These are phyloP conservation scores for Dendrobium nobile DNA, from an alignment of 106 monocot species.

Conservation along the genomic window DNA sequence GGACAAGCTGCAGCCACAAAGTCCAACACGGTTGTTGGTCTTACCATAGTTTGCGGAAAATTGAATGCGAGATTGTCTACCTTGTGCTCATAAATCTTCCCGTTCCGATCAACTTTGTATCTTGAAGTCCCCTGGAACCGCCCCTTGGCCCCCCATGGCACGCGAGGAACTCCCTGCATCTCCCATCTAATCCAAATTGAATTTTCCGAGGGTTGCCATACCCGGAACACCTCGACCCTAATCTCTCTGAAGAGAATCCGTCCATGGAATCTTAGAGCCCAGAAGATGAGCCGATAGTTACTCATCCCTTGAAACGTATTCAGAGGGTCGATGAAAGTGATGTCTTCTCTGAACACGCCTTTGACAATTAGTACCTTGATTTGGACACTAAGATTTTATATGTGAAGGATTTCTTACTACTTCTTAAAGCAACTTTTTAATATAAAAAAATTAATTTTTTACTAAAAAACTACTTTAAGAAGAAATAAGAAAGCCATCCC, in stretches of 20 bases:
- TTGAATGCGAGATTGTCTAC: constrained; percentile 79
- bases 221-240: constrained; percentile 42
- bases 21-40: constrained; percentile 40
- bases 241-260: constrained; percentile 76
- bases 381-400: too few species aligned
- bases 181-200: constrained; percentile 74
- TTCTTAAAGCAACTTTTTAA: too few species aligned
- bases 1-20: constrained; percentile 42
- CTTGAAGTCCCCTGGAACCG: constrained; percentile 77
- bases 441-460: too few species aligned
- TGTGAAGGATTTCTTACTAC: too few species aligned
- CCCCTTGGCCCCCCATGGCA: constrained; percentile 82
- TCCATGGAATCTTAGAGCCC: constrained; percentile 82
- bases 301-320: constrained; percentile 79
- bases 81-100: constrained; percentile 93
- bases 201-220: constrained; percentile 89
- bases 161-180: constrained; percentile 64
- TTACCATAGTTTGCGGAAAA: constrained; percentile 39
- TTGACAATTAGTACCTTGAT: too few species aligned
- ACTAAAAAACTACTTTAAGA: too few species aligned
- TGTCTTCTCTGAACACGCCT: constrained; percentile 48
- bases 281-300: constrained; percentile 77
- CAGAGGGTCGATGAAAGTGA: constrained; percentile 72
- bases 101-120: constrained; percentile 81
- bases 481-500: too few species aligned